Base-by-base conservation (phyloP, 768 basidiomycete genomes). In the Boletus tylopilopsis region DNA sequence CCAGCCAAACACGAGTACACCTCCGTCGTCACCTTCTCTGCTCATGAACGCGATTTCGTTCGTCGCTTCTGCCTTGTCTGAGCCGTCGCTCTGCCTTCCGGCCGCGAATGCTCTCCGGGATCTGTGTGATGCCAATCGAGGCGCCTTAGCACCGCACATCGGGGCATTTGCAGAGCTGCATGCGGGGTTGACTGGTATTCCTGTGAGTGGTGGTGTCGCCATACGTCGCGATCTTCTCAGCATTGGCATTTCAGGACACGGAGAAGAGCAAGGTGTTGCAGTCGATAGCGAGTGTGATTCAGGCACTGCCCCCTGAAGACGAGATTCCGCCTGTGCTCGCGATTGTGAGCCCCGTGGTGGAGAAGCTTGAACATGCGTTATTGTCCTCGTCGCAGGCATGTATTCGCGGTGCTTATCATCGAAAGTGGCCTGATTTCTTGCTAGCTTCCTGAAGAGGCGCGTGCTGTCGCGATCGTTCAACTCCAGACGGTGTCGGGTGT, bases 241-340 rank as follows among this genome's bases (percentile, higher is more conserved):
- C 19, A 22, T 22, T n/a, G 1, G 24, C 18, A 23, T 32, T 4
- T 3, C 57, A 89, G 85, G 88, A 90, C 57, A 81, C 84, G 19
- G 93, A 95, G 67, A 89, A 88, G 69, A 80, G 82, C 57, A 96
- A 94, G 68, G 90, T 96, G 1, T 72, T 96, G 38, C 89, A 96
- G 63, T 90, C 88, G 0, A 94, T 97, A 44, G 84, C 91, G 2
- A 95, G 93, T 54, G 91, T 97, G 4, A 88, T 96, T 27, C 90
- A 96, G 60, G 94, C 94, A 0, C 68, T 97, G 42, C 85, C 90
- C 0, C 84, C 90, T 0, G 72, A 73, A 35, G 86, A 92, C 36
- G 88, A 81, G 48, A 84, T 95, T 23, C 76, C 81, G 0, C 88
- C 92, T 0, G 76, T 94, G 0, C 63, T 90, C 79, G 85, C 82